Evolutionary conservation across 1,139 yeast genomes (phyloP), one percentile per base, ranked within the genome.

Genomic region (Yamadazyma friedrichii): DNA sequence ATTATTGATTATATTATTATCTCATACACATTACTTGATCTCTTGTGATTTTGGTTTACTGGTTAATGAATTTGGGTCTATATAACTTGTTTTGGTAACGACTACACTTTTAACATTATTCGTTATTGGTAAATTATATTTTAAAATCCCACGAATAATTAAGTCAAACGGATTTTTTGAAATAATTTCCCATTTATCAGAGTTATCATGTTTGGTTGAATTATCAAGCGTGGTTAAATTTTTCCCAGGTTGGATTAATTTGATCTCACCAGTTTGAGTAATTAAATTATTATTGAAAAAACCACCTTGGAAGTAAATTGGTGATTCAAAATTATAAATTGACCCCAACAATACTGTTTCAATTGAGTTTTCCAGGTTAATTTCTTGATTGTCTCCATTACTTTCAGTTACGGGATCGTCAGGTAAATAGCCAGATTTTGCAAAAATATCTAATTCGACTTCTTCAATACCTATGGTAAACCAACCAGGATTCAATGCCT

Each of bases 401-500:
- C 38, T 15, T 31, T 15, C 15, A 15, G 13, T 13, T 11, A 15
- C 11, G 11, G 8, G 9, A 22, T 31, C 47, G 9, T 55, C 62
- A 2, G 64, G 62, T 22, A 71, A 46, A 54, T 78, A 80, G 5
- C 82, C 76, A 41, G 94, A 80, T 52, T 85, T 84, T 1, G 97
- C 98, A 68, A 93, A 93, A 3, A 93, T 72, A 58, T 91, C 97
- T 36, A 93, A 61, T 52, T 88, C 94, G 6, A 84, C 84, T 8
- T 81, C 79, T 35, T 71, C 70, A 2, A 91, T 71, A 6, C 72
- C 70, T 4, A 91, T 80, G 1, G 87, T 74, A 52, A 85, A 74
- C 68, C 88, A 77, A 0, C 97, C 96, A 1, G 97, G 97, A 58
- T 93, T 93, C 50, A 83, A 78, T 1, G 95, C 95, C 47, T 81